A percentile compares a stretch with the other conserved stretches of the same genome.
Evolutionary conservation across 2,329 filamentous ascomycete genomes (phyloP).

Genomic region (Furcasterigmium sp.): DNA sequence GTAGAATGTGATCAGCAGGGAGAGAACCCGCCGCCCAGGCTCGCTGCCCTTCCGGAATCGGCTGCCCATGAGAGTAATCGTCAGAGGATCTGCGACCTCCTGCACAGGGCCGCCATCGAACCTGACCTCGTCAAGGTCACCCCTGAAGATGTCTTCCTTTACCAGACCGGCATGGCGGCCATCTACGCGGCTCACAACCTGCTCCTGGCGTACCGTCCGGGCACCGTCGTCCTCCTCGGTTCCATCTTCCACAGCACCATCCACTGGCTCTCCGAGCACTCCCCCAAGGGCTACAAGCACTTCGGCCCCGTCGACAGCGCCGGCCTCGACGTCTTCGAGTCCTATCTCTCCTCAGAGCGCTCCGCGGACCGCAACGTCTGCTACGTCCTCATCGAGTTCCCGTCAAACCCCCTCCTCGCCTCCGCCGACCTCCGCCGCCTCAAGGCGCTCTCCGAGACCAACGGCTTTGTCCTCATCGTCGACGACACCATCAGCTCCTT

Average conservation of each 20-base stretch:
- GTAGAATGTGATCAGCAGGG: slow-evolving; percentile 19
- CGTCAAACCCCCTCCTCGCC: slow-evolving; percentile 29
- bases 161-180: slow-evolving; percentile 48
- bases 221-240: slow-evolving; percentile 39
- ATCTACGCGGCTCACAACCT: slow-evolving; percentile 37
- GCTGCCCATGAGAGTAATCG: slow-evolving; percentile 30
- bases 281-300: slow-evolving; percentile 37
- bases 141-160: slow-evolving; percentile 44
- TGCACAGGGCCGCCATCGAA: slow-evolving; percentile 33
- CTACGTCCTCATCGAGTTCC: slow-evolving; percentile 42
- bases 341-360: slow-evolving; percentile 35
- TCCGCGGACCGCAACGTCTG: slow-evolving; percentile 30
- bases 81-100: slow-evolving; percentile 32
- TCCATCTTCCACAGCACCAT: slow-evolving; percentile 46
- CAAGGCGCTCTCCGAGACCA: slow-evolving; percentile 25
- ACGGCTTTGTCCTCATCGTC: slow-evolving; percentile 37
- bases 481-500: slow-evolving; percentile 46
- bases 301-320: slow-evolving; percentile 36
- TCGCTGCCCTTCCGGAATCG: slow-evolving; percentile 28
- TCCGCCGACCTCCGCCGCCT: slow-evolving; percentile 26
- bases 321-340: slow-evolving; percentile 38
- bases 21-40: slow-evolving; percentile 22
- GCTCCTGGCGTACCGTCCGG: slow-evolving; percentile 25
- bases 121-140: slow-evolving; percentile 16
- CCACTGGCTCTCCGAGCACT: slow-evolving; percentile 40